Evolutionary conservation across 2,329 filamentous ascomycete genomes (phyloP).

Genomic region (Rhynchosporium graminicola): DNA sequence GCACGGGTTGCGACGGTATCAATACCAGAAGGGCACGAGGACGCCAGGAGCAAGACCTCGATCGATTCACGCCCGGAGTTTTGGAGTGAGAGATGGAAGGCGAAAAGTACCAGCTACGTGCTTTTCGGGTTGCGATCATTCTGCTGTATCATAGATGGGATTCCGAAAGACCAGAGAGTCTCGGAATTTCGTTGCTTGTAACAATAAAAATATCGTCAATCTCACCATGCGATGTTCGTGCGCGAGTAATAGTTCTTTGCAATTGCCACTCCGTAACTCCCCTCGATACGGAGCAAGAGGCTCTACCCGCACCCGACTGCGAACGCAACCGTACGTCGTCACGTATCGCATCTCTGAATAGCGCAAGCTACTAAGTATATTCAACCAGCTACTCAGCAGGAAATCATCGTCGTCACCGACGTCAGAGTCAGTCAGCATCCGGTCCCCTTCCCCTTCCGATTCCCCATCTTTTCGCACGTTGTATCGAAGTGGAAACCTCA

Average conservation of each 20-base stretch:
- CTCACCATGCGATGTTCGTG: not conserved
- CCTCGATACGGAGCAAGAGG: not conserved
- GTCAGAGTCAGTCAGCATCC: too few relatives aligned
- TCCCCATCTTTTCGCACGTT: too few relatives aligned
- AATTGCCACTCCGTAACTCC: conserved; percentile 6
- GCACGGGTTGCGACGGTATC: conserved; percentile 3
- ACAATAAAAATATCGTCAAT: not conserved
- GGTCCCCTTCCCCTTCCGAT: too few relatives aligned
- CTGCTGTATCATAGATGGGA: conserved; percentile 11
- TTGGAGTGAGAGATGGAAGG: not conserved
- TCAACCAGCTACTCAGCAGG: too few relatives aligned
- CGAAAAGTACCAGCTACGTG: conserved; percentile 5
- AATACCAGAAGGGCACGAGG: not conserved
- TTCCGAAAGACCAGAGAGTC: not conserved
- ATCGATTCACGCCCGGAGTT: conserved; percentile 1
- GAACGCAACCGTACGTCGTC: too few relatives aligned
- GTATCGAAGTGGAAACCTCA: too few relatives aligned
- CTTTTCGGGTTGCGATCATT: conserved; percentile 12
- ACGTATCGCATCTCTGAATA: too few relatives aligned
- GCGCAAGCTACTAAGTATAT: too few relatives aligned
- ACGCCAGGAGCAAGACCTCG: not conserved
- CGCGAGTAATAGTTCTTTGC: not conserved
- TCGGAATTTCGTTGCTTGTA: not conserved
- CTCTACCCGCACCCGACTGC: too few relatives aligned
- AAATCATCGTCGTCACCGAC: too few relatives aligned